Conservation (phyloP, 179 eudicot species). For the Heliamphora pulchella region DNA sequence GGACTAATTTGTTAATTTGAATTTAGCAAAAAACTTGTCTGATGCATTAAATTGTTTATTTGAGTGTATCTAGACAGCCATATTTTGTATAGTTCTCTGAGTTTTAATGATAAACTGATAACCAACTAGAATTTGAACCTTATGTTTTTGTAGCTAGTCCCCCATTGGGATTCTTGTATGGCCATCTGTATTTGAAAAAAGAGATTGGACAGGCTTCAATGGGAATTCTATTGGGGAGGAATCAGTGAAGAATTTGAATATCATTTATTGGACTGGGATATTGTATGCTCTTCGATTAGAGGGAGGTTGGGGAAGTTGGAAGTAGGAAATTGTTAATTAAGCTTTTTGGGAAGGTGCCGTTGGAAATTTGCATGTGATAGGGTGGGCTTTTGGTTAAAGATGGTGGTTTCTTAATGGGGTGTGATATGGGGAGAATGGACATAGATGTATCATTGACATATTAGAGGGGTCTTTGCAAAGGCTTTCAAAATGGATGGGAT, state of each 20-base stretch:
- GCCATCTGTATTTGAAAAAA: background rate
- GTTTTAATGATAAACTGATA: background rate
- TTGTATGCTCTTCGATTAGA: background rate
- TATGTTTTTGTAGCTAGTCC: background rate
- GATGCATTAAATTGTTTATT: background rate
- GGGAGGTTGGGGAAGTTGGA: background rate
- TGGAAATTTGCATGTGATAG: background rate
- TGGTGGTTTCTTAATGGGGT: background rate
- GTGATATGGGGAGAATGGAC: background rate
- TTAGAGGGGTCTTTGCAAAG: background rate
- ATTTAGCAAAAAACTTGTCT: background rate
- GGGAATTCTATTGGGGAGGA: background rate
- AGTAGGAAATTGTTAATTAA: background rate
- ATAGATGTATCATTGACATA: background rate
- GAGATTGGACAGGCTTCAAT: background rate
- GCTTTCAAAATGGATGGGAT: background rate
- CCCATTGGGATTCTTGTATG: constrained; percentile 3
- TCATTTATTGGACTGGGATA: background rate
- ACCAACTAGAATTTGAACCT: background rate
- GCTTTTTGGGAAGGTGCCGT: background rate
- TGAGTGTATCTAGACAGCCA: background rate
- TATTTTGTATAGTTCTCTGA: background rate
- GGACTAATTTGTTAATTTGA: background rate
- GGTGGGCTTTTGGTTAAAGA: background rate
- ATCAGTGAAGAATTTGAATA: background rate